Percentiles rank a stretch among this genome's conserved stretches.
phyloP scores from a whole-genome alignment of 73 alveolate species.

The Paramecium caudatum region DNA sequence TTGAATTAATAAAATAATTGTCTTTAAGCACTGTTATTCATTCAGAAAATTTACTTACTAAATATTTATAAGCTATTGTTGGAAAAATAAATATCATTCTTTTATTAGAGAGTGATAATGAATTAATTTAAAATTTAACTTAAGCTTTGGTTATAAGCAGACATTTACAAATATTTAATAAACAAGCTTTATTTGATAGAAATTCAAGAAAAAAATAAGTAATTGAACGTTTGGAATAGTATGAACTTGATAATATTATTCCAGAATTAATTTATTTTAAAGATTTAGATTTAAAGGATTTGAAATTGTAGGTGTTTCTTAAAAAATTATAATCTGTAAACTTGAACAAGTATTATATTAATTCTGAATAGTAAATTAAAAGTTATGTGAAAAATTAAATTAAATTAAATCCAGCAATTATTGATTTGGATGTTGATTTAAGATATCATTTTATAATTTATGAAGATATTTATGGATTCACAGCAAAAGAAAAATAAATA shows the following conservation, averaged over 20 bases:
- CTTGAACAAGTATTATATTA: background rate
- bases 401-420: background rate
- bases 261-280: conserved; percentile 37
- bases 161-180: background rate
- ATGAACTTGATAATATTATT: conserved; percentile 33
- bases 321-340: background rate
- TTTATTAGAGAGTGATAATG: background rate
- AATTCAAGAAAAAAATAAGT: background rate
- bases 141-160: conserved; percentile 21
- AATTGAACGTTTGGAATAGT: background rate
- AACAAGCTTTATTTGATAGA: conserved; percentile 4
- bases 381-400: conserved; percentile 18
- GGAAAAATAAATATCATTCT: background rate
- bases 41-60: background rate
- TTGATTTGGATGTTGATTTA: background rate
- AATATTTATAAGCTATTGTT: background rate
- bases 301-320: background rate
- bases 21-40: background rate
- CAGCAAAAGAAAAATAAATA: background rate
- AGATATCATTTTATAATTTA: conserved; percentile 41
- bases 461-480: conserved; percentile 34
- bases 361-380: background rate
- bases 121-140: conserved; percentile 12
- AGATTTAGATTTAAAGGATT: background rate
- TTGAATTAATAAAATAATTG: background rate